Conservation (phyloP, 73 alveolate genomes). For the Paramecium primaurelia region DNA sequence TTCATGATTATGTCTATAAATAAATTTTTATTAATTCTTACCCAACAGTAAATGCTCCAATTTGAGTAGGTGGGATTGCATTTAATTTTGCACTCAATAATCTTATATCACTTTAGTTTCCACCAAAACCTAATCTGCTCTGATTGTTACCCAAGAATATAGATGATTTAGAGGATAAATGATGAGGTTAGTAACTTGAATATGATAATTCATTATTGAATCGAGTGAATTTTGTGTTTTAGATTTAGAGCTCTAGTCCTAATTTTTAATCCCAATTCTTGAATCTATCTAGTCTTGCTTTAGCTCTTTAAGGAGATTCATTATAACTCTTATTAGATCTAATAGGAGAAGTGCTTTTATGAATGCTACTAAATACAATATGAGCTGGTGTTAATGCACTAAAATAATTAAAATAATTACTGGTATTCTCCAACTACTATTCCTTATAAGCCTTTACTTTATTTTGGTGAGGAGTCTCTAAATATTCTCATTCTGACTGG, state of each 20-base stretch:
- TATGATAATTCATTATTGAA: not conserved
- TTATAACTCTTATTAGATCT: not conserved
- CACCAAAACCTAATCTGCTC: not conserved
- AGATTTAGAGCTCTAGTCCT: not conserved
- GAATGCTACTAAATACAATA: not conserved
- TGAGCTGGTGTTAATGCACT: not conserved
- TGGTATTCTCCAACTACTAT: conserved; percentile 14
- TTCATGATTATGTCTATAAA: not conserved
- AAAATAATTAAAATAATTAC: not conserved
- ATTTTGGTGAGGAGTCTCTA: conserved; percentile 2
- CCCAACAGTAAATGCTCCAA: not conserved
- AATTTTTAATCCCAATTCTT: conserved; percentile 19
- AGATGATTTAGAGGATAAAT: not conserved
- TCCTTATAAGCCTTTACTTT: not conserved
- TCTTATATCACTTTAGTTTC: not conserved
- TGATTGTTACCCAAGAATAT: not conserved
- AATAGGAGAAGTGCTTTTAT: not conserved
- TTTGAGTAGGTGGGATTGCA: not conserved
- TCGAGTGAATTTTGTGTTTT: not conserved
- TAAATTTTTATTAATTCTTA: not conserved
- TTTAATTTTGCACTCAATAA: not conserved
- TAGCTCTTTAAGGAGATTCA: conserved; percentile 19
- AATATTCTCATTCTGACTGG: conserved; percentile 13
- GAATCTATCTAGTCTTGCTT: not conserved
- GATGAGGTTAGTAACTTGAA: not conserved